These are phyloP conservation scores for Prunus persica DNA, from an alignment of 306 rosid species.

Conservation along the genomic window DNA sequence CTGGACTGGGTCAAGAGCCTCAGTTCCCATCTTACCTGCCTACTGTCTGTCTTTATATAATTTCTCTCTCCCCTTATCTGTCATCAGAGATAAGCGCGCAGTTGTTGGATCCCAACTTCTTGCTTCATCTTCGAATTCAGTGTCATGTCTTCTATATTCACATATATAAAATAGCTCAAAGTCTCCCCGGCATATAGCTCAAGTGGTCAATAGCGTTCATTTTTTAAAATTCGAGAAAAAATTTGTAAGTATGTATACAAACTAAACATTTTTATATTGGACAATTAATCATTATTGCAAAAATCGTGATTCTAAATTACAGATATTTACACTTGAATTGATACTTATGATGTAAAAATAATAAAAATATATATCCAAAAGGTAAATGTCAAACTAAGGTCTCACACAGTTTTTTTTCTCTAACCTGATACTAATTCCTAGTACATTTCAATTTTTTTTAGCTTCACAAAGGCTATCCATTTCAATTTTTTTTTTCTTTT, in stretches of 20 bases:
- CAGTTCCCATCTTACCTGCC: conserved; percentile 17
- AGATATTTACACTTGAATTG: too few species aligned
- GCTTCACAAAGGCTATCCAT: too few species aligned
- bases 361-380: too few species aligned
- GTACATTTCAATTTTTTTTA: too few species aligned
- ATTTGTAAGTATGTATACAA: neutral
- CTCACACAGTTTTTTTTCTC: too few species aligned
- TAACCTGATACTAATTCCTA: too few species aligned
- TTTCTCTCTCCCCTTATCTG: conserved; percentile 1
- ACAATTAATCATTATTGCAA: neutral
- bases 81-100: conserved; percentile 17
- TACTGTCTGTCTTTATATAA: neutral
- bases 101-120: conserved; percentile 37
- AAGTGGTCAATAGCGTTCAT: neutral
- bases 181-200: too few species aligned
- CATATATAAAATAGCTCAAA: neutral
- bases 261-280: neutral
- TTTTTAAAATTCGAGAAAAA: neutral
- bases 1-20: conserved; percentile 33
- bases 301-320: too few species aligned
- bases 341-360: too few species aligned
- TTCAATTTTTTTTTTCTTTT: too few species aligned
- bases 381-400: too few species aligned
- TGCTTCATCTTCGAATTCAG: conserved; percentile 8
- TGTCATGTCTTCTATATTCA: conserved; percentile 27